Conservation (phyloP, 805 yeast genomes). For the Candida arabinofermentans region DNA sequence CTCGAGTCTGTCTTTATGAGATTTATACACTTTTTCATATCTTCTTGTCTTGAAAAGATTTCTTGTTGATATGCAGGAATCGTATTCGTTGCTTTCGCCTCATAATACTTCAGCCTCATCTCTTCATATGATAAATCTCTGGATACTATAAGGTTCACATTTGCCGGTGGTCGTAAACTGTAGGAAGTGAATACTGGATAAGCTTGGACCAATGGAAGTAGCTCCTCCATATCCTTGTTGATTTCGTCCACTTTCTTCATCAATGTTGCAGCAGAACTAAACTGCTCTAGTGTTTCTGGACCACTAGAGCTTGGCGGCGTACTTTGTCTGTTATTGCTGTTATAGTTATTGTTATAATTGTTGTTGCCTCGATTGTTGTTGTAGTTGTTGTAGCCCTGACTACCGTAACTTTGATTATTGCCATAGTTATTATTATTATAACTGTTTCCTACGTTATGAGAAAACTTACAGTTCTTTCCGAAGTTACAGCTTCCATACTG, state of each 20-base stretch:
- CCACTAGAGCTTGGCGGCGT: neutral
- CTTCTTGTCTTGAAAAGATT: slow-evolving; percentile 39
- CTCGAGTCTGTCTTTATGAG: slow-evolving; percentile 37
- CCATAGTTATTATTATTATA: slow-evolving; percentile 4
- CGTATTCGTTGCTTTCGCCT: slow-evolving; percentile 36
- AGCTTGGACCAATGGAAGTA: slow-evolving; percentile 19
- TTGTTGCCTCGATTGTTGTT: slow-evolving; percentile 33
- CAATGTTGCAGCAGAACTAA: neutral
- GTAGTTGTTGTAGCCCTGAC: slow-evolving; percentile 32
- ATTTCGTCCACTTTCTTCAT: slow-evolving; percentile 11
- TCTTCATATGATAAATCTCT: slow-evolving; percentile 57
- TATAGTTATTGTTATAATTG: slow-evolving; percentile 3
- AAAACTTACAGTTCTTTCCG: slow-evolving; percentile 40
- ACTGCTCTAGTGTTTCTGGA: slow-evolving; percentile 5
- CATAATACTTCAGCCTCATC: slow-evolving; percentile 41
- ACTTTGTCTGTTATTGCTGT: slow-evolving; percentile 1
- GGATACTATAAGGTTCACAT: slow-evolving; percentile 43
- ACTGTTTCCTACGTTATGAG: slow-evolving; percentile 33
- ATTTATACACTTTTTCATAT: slow-evolving; percentile 41
- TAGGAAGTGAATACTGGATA: slow-evolving; percentile 37
- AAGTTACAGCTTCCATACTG: slow-evolving; percentile 38
- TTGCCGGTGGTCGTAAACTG: slow-evolving; percentile 47
- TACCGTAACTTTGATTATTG: slow-evolving; percentile 7
- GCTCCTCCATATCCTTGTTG: slow-evolving; percentile 24
- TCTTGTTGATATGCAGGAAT: slow-evolving; percentile 38